phyloP scores from a whole-genome alignment of 345 rosid genomes.

The Trapa incisa region DNA sequence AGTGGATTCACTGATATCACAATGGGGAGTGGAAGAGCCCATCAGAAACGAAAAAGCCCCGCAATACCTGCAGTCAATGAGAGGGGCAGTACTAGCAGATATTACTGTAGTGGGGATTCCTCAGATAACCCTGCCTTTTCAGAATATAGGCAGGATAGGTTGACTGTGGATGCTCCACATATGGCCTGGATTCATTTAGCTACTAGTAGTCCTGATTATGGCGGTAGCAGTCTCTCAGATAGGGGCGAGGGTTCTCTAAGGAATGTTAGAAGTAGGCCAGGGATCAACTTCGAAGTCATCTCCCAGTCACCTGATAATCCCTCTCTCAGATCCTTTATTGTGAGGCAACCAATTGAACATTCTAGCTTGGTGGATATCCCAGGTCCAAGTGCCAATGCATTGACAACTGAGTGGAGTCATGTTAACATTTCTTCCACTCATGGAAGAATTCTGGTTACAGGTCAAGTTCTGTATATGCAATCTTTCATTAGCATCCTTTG shows the following conservation, averaged over 20 bases:
- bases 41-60: slow-evolving; percentile 69
- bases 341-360: slow-evolving; percentile 32
- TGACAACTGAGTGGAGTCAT: slow-evolving; percentile 47
- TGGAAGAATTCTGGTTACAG: slow-evolving; percentile 39
- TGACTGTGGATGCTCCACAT: slow-evolving; percentile 34
- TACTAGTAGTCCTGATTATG: slow-evolving; percentile 26
- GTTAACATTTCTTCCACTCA: slow-evolving; percentile 29
- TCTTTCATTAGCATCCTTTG: neutral
- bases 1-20: slow-evolving; percentile 36
- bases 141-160: slow-evolving; percentile 43
- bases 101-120: slow-evolving; percentile 46
- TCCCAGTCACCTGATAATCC: slow-evolving; percentile 29
- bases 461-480: slow-evolving; percentile 14
- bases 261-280: slow-evolving; percentile 69
- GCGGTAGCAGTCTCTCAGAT: slow-evolving; percentile 34
- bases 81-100: slow-evolving; percentile 61
- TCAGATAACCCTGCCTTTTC: slow-evolving; percentile 40
- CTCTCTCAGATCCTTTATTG: slow-evolving; percentile 23
- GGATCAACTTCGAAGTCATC: slow-evolving; percentile 43
- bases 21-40: slow-evolving; percentile 43
- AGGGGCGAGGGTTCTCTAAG: slow-evolving; percentile 60
- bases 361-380: slow-evolving; percentile 28
- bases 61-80: slow-evolving; percentile 50
- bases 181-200: slow-evolving; percentile 32
- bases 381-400: slow-evolving; percentile 30